Evolutionary conservation across 495 filamentous ascomycete genomes (phyloP).

Genomic region (Penicillium daleae): DNA sequence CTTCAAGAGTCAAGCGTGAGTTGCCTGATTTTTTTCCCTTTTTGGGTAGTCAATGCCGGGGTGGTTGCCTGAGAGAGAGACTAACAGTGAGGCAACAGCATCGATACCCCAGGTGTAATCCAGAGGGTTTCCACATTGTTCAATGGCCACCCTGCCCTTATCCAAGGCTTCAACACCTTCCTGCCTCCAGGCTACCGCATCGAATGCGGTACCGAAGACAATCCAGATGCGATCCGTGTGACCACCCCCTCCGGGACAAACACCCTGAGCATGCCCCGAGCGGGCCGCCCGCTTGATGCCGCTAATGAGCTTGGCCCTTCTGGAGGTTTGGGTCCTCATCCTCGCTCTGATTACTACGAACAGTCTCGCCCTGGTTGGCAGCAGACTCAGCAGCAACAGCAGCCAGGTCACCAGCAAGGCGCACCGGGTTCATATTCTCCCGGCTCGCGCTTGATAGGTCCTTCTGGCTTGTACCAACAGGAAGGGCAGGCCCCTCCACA

Average conservation of each 20-base stretch:
- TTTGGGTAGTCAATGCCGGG: neutral
- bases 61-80: neutral
- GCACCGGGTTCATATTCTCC: slow-evolving; percentile 50
- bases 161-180: slow-evolving; percentile 99
- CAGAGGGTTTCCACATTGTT: slow-evolving; percentile 96
- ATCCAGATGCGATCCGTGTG: slow-evolving; percentile 93
- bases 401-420: slow-evolving; percentile 50
- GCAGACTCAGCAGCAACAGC: slow-evolving; percentile 52
- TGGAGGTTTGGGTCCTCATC: slow-evolving; percentile 38
- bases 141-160: slow-evolving; percentile 92
- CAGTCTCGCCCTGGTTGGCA: slow-evolving; percentile 53
- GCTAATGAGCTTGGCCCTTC: slow-evolving; percentile 40
- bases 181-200: slow-evolving; percentile 96
- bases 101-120: slow-evolving; percentile 98
- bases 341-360: slow-evolving; percentile 50
- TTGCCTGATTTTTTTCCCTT: slow-evolving; percentile 17
- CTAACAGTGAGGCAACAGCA: slow-evolving; percentile 52
- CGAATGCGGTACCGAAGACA: slow-evolving; percentile 88
- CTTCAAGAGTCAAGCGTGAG: slow-evolving; percentile 96
- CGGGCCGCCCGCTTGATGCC: slow-evolving; percentile 53
- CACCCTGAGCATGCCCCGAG: slow-evolving; percentile 59
- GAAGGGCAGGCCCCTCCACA: slow-evolving; percentile 42
- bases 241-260: slow-evolving; percentile 92
- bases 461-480: slow-evolving; percentile 45
- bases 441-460: slow-evolving; percentile 46